Evolutionary conservation across 306 rosid species (phyloP), one percentile per base, ranked within the genome.

Genomic region (Calophaca sinica): DNA sequence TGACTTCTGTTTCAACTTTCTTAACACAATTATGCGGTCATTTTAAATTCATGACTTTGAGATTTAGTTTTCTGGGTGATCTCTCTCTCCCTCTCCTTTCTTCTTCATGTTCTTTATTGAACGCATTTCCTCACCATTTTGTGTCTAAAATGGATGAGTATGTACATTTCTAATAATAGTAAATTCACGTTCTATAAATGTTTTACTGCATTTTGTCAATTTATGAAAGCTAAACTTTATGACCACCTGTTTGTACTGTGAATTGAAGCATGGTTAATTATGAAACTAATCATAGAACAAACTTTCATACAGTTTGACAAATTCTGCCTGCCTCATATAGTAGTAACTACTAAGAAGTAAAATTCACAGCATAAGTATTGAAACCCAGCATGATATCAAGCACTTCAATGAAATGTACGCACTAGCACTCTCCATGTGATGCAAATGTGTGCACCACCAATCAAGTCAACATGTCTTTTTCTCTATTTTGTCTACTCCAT

Each of bases 201-300:
- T 7, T 50, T 73, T 57, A 42, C 44, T 72, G 45, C 36, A 42
- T 77, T 14, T 45, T 67, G 66, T 69, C 55, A 44, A 39, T 36
- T 72, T 66, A 8, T 36, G 73, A 29, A 51, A 45, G 39, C 7
- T 52, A 44, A 42, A 68, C 67, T 38, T 13, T 57, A 51, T 42
- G 3, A 31, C 50, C 28, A 12, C 42, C 28, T 68, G 28, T 51
- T 69, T 42, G 73, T 51, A 62, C 68, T 74, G 62, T 20, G 3
- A 50, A 51, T 28, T 28, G 58, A 65, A 50, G 63, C n/a, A 74
- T 7, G 48, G 71, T 51, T 50, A 29, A 36, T 26, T 53, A 20
- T 65, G 28, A 53, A 41, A 71, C 4, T 35, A 59, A 39, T 82
- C 14, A 41, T 31, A 26, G 8, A 80, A 42, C 59, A 79, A 49